A percentile compares a stretch with the other conserved stretches of the same genome.
phyloP scores from a whole-genome alignment of 2,329 filamentous ascomycete genomes.

The Parascedosporium putredinis region DNA sequence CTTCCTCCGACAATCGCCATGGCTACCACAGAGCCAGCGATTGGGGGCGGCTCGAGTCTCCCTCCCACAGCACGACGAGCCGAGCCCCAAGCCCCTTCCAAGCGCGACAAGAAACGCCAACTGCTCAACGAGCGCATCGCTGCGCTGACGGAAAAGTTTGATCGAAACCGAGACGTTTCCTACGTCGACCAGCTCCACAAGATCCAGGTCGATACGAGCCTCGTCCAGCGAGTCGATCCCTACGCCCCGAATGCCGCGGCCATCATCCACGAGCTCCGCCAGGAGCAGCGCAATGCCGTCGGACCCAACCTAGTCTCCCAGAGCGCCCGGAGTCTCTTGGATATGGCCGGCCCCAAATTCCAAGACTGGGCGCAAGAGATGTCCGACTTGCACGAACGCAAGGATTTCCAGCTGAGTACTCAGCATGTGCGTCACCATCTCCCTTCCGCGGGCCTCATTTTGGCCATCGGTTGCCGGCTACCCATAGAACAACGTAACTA shows the following conservation, averaged over 20 bases:
- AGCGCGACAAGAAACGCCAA: conserved; percentile 83
- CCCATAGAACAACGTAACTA: background rate
- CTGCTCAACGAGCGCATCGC: conserved; percentile 70
- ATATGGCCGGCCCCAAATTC: conserved; percentile 76
- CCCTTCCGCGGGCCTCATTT: background rate
- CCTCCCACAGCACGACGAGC: conserved; percentile 22
- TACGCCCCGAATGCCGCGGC: conserved; percentile 65
- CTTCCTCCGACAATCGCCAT: background rate
- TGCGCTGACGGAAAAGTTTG: conserved; percentile 66
- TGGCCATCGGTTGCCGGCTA: background rate
- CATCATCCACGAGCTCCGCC: conserved; percentile 54
- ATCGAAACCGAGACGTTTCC: conserved; percentile 68
- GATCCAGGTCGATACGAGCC: conserved; percentile 80
- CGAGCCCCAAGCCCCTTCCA: conserved; percentile 48
- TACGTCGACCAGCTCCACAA: conserved; percentile 86
- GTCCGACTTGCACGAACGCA: conserved; percentile 77
- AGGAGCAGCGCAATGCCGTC: conserved; percentile 39
- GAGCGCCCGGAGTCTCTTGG: conserved; percentile 45
- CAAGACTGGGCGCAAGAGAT: conserved; percentile 76
- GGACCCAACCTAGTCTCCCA: conserved; percentile 27
- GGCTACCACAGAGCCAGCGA: background rate
- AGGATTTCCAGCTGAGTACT: conserved; percentile 72
- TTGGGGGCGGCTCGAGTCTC: background rate
- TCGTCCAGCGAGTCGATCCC: conserved; percentile 76
- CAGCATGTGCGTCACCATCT: conserved; percentile 55